Base-by-base conservation (phyloP, 208 protist genomes). In the Crithidia brevicula region DNA sequence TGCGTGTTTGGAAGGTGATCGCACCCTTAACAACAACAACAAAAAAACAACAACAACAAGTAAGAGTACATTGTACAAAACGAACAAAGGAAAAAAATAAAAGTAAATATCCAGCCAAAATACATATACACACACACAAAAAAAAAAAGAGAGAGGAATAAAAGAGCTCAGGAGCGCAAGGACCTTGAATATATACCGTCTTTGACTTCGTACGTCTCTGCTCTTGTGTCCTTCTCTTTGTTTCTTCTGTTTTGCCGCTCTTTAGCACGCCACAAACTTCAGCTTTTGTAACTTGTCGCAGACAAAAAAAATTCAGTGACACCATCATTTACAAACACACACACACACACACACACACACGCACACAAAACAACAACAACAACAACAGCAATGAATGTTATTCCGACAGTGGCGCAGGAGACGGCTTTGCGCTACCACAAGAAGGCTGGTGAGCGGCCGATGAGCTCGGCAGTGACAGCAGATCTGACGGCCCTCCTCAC, bases 401-500 rank as follows among this genome's bases (percentile, higher is more conserved):
- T 85, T 40, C 81, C 79, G 0, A 53, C 82, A 3, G 78, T 93
- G 16, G 88, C 84, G 23, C 81, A 92, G 63, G 90, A 93, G 72
- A 77, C 89, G 20, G 81, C 77, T 3, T 65, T 72, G 18, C 86
- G 90, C 42, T 89, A 83, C 53, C 80, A 88, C 33, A 77, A 82
- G 30, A 58, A 59, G 25, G 70, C 60, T 5, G 57, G 51, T 22
- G 72, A 78, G 7, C 50, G 69, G 31, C 36, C 63, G 11, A 72
- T 71, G 47, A 47, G 61, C 36, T 70, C 79, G 7, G 82, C 72
- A 20, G 40, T 92, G n/a, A 90, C 89, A 25, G 31, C 54, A 0
- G 89, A 95, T n/a, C 67, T 92, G 11, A 67, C 86, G 3, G 72
- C 87, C 25, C 78, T 92, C 64, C 77, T 91, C 53, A 84, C 81